Evolutionary conservation across 768 basidiomycete species (phyloP).

Genomic region (Russula virescens): DNA sequence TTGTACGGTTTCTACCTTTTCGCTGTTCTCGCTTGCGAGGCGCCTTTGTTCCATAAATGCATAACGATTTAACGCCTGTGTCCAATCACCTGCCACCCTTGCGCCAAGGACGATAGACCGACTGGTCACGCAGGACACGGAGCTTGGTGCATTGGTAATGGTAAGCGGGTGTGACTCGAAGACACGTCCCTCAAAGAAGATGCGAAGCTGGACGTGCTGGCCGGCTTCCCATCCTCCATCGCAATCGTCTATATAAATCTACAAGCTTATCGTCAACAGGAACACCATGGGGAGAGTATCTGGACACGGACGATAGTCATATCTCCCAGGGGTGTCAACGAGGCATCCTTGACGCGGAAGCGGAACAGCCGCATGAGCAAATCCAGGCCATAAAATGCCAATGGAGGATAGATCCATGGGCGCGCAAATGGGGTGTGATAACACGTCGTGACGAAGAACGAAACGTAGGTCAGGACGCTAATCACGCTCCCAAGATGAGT

Average conservation of each 20-base stretch:
- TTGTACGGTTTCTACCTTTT: conserved; percentile 29
- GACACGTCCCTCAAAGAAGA: conserved; percentile 48
- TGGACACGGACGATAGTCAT: conserved; percentile 61
- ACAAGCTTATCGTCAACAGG: background rate
- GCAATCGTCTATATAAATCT: conserved; percentile 53
- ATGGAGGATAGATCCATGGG: conserved; percentile 80
- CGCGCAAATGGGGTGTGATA: conserved; percentile 77
- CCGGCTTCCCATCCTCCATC: conserved; percentile 55
- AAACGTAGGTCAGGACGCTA: conserved; percentile 46
- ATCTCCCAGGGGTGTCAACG: conserved; percentile 52
- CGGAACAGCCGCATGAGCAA: conserved; percentile 65
- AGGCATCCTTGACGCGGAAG: conserved; percentile 72
- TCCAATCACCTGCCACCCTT: conserved; percentile 69
- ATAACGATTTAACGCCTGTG: conserved; percentile 53
- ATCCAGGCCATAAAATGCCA: conserved; percentile 77
- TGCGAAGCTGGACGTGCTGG: conserved; percentile 45
- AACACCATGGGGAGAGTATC: background rate
- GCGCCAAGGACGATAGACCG: conserved; percentile 58
- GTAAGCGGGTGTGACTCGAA: conserved; percentile 82
- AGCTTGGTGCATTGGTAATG: conserved; percentile 60
- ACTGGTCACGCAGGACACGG: conserved; percentile 40
- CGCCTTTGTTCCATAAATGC: conserved; percentile 38
- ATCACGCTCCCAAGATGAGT: background rate
- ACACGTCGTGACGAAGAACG: conserved; percentile 65
- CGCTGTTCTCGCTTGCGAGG: conserved; percentile 20